phyloP scores from a whole-genome alignment of 2,329 filamentous ascomycete genomes.

The Moelleriella libera region DNA sequence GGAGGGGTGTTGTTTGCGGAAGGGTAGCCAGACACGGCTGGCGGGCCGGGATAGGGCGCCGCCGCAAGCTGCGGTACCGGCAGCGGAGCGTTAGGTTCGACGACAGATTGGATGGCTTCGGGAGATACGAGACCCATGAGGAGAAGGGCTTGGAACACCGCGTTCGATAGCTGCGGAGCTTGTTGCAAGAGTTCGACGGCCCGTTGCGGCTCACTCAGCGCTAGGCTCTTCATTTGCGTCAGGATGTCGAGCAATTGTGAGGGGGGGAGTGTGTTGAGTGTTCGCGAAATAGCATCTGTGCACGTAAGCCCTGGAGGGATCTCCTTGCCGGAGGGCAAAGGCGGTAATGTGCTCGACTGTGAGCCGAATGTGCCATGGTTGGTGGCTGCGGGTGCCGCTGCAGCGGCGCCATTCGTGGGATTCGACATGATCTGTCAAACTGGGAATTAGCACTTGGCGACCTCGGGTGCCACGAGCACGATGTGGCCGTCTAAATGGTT shows the following conservation, averaged over 20 bases:
- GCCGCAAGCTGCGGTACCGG: constrained; percentile 14
- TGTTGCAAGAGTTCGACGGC: constrained; percentile 77
- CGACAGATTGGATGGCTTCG: constrained; percentile 64
- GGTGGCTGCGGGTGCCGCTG: constrained; percentile 1
- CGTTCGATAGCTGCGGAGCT: constrained; percentile 85
- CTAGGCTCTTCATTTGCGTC: constrained; percentile 83
- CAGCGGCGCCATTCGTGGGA: constrained; percentile 18
- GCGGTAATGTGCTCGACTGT: constrained; percentile 47
- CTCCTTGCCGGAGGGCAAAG: constrained; percentile 73
- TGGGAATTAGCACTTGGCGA: neutral
- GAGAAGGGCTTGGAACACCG: constrained; percentile 85
- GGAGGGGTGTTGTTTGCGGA: constrained; percentile 33
- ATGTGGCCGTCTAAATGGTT: neutral
- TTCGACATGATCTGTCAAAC: constrained; percentile 7
- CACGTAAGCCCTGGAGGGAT: constrained; percentile 71
- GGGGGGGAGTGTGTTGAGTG: constrained; percentile 72
- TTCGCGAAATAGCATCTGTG: constrained; percentile 83
- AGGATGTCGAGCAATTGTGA: constrained; percentile 87
- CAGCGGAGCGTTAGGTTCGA: constrained; percentile 43
- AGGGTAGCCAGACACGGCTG: constrained; percentile 20
- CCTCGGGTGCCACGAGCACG: no score
- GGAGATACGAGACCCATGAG: constrained; percentile 88
- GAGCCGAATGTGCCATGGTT: constrained; percentile 13
- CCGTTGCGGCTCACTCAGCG: constrained; percentile 66
- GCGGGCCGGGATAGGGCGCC: constrained; percentile 17